phyloP scores from a whole-genome alignment of 73 alveolate species.

The Breviolum minutum region DNA sequence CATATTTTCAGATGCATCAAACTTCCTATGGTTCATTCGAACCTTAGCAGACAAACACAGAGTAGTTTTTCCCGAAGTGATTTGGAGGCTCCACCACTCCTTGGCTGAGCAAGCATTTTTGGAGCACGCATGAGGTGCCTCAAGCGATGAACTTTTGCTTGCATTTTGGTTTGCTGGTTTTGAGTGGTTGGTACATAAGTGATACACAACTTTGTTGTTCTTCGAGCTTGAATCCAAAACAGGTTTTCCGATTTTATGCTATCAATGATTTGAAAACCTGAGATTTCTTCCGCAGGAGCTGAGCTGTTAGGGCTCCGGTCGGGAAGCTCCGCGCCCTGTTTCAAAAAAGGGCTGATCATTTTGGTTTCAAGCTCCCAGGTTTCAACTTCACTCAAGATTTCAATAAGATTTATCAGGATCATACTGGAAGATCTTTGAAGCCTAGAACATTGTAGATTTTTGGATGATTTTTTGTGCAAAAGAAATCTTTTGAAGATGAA shows the following conservation, averaged over 20 bases:
- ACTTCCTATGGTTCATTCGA: too few relatives aligned
- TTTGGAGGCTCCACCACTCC: conserved; percentile 68
- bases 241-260: too few relatives aligned
- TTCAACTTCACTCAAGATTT: neutral
- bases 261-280: neutral
- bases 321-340: conserved; percentile 22
- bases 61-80: neutral
- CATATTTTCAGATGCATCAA: too few relatives aligned
- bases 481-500: neutral
- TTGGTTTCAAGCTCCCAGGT: conserved; percentile 38
- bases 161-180: neutral
- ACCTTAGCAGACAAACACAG: neutral
- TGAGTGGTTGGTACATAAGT: neutral
- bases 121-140: too few relatives aligned
- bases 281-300: neutral
- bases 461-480: neutral
- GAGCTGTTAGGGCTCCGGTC: neutral
- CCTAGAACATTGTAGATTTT: too few relatives aligned
- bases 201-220: too few relatives aligned
- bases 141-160: neutral
- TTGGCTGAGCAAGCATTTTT: conserved; percentile 31
- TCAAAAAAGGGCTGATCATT: conserved; percentile 22
- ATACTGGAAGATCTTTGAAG: too few relatives aligned
- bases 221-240: too few relatives aligned
- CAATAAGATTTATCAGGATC: neutral